phyloP scores from a whole-genome alignment of 768 basidiomycete species.

The Leccinum boreale region DNA sequence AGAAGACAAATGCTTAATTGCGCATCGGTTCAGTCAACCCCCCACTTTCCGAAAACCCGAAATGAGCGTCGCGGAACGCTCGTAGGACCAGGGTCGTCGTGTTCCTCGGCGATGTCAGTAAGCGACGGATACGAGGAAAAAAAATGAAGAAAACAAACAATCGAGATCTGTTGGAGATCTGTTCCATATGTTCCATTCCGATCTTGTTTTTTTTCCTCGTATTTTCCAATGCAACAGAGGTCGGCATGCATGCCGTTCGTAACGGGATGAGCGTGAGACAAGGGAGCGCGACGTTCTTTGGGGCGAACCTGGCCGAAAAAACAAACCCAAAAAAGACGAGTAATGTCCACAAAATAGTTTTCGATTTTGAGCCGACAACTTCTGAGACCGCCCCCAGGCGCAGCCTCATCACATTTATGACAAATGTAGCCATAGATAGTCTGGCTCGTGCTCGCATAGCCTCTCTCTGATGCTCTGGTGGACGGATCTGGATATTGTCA shows the following conservation, averaged over 20 bases:
- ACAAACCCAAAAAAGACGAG: not conserved
- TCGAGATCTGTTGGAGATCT: not conserved
- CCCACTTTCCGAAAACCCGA: slow-evolving; percentile 7
- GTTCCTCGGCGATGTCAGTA: slow-evolving; percentile 5
- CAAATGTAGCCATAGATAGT: not conserved
- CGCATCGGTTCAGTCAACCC: not conserved
- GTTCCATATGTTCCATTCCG: slow-evolving; percentile 7
- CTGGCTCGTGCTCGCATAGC: slow-evolving; percentile 5
- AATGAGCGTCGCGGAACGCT: slow-evolving; percentile 24
- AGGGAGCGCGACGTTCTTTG: not conserved
- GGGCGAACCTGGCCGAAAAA: not conserved
- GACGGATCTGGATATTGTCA: not conserved
- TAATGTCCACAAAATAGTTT: not conserved
- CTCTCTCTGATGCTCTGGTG: not conserved
- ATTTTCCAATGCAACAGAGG: not conserved
- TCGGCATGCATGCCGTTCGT: not conserved
- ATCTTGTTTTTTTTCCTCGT: not conserved
- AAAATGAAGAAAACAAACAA: not conserved
- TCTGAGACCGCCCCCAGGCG: not conserved
- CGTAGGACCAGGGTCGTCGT: not conserved
- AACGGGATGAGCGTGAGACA: slow-evolving; percentile 18
- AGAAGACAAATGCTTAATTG: slow-evolving; percentile 1
- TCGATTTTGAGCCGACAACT: not conserved
- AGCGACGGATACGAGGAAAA: slow-evolving; percentile 8
- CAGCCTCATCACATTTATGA: not conserved